Conservation (phyloP, 2,329 filamentous ascomycete species). For the Nakataea oryzae region DNA sequence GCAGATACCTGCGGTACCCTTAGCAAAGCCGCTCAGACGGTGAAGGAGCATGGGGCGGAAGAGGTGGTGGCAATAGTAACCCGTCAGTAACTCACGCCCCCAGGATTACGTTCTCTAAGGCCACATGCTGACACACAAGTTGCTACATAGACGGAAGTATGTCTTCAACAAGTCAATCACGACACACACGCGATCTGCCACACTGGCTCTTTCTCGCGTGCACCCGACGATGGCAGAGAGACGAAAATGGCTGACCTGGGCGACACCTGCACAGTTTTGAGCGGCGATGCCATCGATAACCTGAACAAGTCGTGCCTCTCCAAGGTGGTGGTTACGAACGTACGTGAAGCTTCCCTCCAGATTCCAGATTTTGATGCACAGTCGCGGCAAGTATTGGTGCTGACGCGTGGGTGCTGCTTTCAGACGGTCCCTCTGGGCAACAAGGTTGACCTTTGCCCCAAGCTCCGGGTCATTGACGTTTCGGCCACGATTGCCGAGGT, state of each 20-base stretch:
- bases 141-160: slow-evolving; percentile 2
- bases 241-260: background rate
- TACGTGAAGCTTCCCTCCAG: background rate
- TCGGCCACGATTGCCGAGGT: slow-evolving; percentile 65
- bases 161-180: slow-evolving; percentile 8
- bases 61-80: slow-evolving; percentile 93
- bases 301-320: slow-evolving; percentile 69
- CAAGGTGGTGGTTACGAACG: slow-evolving; percentile 77
- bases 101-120: too few relatives aligned
- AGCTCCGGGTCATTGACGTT: slow-evolving; percentile 86
- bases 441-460: slow-evolving; percentile 63
- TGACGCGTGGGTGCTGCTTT: background rate
- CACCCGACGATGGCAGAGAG: background rate
- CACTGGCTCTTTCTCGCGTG: background rate
- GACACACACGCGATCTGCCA: background rate
- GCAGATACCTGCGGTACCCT: slow-evolving; percentile 32
- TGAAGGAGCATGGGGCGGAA: slow-evolving; percentile 76
- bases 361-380: background rate
- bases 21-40: slow-evolving; percentile 76
- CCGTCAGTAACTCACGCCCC: background rate
- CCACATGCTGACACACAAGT: background rate
- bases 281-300: slow-evolving; percentile 77
- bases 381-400: background rate
- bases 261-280: slow-evolving; percentile 65
- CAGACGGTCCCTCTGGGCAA: slow-evolving; percentile 65